Evolutionary conservation across 345 rosid genomes (phyloP).

Genomic region (Odontarrhena argentea): DNA sequence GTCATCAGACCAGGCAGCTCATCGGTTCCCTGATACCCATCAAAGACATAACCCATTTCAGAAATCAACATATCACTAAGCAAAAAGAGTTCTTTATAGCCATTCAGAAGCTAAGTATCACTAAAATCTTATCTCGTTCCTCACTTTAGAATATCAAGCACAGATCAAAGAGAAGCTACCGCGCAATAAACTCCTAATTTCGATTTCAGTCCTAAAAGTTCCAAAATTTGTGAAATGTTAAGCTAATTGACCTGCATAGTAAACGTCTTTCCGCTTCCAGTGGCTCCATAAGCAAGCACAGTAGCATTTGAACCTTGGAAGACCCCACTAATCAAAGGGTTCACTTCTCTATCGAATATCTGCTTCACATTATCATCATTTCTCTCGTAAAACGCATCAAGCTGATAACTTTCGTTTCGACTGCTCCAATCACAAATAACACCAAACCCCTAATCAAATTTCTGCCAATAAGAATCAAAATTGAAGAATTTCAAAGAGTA

Average conservation of each 20-base stretch:
- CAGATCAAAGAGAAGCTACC: background rate
- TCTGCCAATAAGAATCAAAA: background rate
- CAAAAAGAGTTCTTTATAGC: background rate
- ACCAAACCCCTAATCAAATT: background rate
- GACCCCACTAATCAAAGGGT: conserved; percentile 61
- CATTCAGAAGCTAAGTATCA: background rate
- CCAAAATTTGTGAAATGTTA: background rate
- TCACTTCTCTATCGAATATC: conserved; percentile 76
- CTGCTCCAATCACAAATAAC: conserved; percentile 44
- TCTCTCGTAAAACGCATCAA: conserved; percentile 79
- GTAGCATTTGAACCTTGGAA: conserved; percentile 77
- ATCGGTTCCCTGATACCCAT: conserved; percentile 59
- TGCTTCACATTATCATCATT: conserved; percentile 61
- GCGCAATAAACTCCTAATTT: background rate
- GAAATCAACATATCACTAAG: background rate
- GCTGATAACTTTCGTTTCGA: conserved; percentile 69
- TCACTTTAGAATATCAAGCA: too few relatives aligned
- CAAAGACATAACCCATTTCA: conserved; percentile 24
- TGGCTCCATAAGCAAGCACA: conserved; percentile 89
- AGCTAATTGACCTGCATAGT: conserved; percentile 76
- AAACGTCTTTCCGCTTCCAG: conserved; percentile 93
- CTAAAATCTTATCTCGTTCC: too few relatives aligned
- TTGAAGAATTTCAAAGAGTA: background rate
- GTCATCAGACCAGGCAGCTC: conserved; percentile 73
- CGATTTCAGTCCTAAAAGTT: background rate